These are phyloP conservation scores for Dendrobium catenatum DNA, from an alignment of 106 monocot species.

Conservation along the genomic window DNA sequence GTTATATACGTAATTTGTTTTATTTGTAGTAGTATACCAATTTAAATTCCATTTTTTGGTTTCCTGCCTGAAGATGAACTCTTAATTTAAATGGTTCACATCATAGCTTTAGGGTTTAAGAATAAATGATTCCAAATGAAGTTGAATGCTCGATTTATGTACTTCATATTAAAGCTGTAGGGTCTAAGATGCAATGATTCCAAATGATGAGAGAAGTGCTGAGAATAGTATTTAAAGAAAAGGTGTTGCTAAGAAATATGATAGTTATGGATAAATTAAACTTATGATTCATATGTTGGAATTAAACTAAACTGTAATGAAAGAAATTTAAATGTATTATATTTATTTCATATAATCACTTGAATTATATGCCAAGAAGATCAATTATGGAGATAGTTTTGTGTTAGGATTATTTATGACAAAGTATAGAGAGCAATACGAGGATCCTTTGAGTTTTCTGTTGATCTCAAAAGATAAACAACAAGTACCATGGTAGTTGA, in stretches of 20 bases:
- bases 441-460: neutral
- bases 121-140: neutral
- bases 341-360: neutral
- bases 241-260: neutral
- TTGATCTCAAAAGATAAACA: neutral
- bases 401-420: too few species aligned
- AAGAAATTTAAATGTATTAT: neutral
- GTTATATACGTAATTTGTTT: too few species aligned
- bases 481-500: neutral
- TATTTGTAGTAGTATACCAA: neutral
- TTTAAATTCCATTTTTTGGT: neutral
- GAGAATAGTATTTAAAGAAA: neutral
- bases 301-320: neutral
- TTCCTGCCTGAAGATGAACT: neutral
- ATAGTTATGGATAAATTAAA: neutral
- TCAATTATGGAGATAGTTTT: neutral
- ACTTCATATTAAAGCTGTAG: neutral
- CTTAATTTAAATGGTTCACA: neutral
- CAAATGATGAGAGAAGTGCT: neutral
- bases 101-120: neutral
- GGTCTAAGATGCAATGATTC: neutral
- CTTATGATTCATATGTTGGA: neutral
- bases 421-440: too few species aligned
- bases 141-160: neutral
- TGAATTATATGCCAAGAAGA: neutral